Evolutionary conservation across 2,329 filamentous ascomycete species (phyloP).

Genomic region (Alternaria viburni): DNA sequence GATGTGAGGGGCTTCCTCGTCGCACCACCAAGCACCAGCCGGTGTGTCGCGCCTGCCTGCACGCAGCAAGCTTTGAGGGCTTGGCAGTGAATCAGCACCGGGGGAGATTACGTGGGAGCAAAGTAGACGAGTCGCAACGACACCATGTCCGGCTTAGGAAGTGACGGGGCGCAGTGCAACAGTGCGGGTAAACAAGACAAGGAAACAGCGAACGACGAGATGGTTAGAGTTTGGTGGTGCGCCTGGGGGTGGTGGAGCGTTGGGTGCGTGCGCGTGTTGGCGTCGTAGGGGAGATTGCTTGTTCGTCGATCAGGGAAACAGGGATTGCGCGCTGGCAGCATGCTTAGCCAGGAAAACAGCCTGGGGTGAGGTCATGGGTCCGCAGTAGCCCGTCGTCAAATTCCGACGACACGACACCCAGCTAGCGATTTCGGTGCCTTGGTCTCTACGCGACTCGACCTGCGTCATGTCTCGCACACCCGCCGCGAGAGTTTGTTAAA

Average conservation of each 20-base stretch:
- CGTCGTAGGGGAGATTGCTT: constrained; percentile 16
- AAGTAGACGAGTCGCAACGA: constrained; percentile 31
- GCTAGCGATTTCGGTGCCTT: neutral
- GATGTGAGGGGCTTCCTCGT: constrained; percentile 26
- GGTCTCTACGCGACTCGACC: constrained; percentile 17
- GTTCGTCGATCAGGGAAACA: constrained; percentile 21
- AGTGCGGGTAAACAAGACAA: constrained; percentile 5
- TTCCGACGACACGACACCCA: neutral
- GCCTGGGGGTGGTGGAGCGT: constrained; percentile 9
- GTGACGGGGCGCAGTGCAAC: neutral
- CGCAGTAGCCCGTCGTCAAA: neutral
- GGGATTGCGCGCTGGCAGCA: constrained; percentile 16
- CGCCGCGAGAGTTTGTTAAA: neutral
- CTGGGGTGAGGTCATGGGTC: constrained; percentile 6
- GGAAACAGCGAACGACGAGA: neutral
- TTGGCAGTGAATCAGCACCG: constrained; percentile 27
- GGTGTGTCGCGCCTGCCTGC: constrained; percentile 20
- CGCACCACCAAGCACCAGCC: constrained; percentile 19
- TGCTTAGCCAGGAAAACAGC: constrained; percentile 2
- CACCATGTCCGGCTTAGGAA: constrained; percentile 26
- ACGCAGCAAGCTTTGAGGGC: constrained; percentile 12
- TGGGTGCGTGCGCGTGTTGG: constrained; percentile 3
- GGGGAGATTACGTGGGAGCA: constrained; percentile 34
- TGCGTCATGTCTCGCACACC: constrained; percentile 24
- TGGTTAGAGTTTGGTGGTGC: neutral